Base-by-base conservation (phyloP, 805 yeast genomes). In the baker's yeast (Saccharomyces cerevisiae) region DNA sequence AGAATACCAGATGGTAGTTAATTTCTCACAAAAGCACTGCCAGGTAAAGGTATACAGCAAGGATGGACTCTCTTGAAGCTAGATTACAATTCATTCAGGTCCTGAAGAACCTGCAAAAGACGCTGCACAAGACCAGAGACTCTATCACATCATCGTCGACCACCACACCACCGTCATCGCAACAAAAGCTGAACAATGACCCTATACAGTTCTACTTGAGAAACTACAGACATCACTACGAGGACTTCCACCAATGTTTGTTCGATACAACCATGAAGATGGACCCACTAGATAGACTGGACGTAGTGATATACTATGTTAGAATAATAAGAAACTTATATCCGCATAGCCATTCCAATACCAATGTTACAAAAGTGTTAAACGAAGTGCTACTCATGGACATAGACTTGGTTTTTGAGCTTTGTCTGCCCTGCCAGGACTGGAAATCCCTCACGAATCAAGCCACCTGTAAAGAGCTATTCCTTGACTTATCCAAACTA, bases 31-130 rank as follows among this genome's bases (percentile, higher is more conserved):
- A 17, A 36, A 11, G 17, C 3, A 17, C n/a, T 32, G 22, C 27
- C 27, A 41, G 21, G 14, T 10, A 31, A 22, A 21, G 14, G 21
- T 4, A 14, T 32, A 8, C 17, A 6, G 22, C 29, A 30, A 48
- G 13, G 14, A 89, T 91, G 96, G 97, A 91, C 66, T 84, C 96
- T 0, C 88, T 92, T 68, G 96, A 89, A 64, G 90, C 91, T 4
- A 79, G 92, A 55, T 72, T 89, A 48, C 86, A 85, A 68, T 85
- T 91, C 62, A 76, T 82, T 5, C 87, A 83, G 61, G 79, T 83
- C 47, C 74, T 91, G 53, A 78, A 83, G 59, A 68, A 76, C 6
- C 72, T 92, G 46, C 83, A 82, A 47, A 91, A 96, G 58, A 66
- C 68, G 4, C 46, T 67, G 22, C 0, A 78, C 89, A 1, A 71